These are phyloP conservation scores for Trichoderma citrinoviride DNA, from an alignment of 2,329 filamentous ascomycete species.

Conservation along the genomic window DNA sequence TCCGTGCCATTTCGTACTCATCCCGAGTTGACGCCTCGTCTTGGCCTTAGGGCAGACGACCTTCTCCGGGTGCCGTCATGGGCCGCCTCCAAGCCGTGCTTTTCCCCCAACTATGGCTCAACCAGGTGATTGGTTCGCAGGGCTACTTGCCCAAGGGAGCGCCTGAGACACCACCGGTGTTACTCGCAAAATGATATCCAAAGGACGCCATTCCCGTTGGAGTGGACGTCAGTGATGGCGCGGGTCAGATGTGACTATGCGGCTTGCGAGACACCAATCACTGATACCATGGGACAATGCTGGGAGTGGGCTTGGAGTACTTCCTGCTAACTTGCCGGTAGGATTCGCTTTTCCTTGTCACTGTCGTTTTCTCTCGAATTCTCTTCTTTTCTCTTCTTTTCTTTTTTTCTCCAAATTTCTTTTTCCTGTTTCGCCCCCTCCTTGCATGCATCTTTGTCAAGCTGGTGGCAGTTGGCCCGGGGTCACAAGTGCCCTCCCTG, in stretches of 20 bases:
- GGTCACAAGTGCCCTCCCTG: slow-evolving; percentile 3
- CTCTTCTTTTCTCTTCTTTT: neutral
- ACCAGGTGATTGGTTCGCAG: neutral
- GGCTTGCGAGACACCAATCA: neutral
- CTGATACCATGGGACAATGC: neutral
- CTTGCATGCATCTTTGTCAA: neutral
- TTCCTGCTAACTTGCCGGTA: neutral
- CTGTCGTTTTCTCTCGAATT: too few relatives aligned
- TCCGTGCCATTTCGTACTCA: neutral
- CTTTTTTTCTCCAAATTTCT: neutral
- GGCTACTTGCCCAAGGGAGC: neutral
- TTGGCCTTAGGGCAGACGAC: neutral
- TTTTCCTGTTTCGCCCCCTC: neutral
- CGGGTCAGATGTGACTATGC: neutral
- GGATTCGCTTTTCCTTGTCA: neutral
- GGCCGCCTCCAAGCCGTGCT: neutral
- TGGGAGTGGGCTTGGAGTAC: neutral
- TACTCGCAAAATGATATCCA: neutral
- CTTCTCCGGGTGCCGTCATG: neutral
- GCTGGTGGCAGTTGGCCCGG: neutral
- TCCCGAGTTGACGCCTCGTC: neutral
- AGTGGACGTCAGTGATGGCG: neutral
- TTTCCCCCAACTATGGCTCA: neutral
- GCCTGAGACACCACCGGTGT: neutral
- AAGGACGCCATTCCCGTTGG: neutral